Percentiles rank a stretch among this genome's conserved stretches.
phyloP scores from a whole-genome alignment of 768 basidiomycete genomes.

The Lyophyllum decastes region DNA sequence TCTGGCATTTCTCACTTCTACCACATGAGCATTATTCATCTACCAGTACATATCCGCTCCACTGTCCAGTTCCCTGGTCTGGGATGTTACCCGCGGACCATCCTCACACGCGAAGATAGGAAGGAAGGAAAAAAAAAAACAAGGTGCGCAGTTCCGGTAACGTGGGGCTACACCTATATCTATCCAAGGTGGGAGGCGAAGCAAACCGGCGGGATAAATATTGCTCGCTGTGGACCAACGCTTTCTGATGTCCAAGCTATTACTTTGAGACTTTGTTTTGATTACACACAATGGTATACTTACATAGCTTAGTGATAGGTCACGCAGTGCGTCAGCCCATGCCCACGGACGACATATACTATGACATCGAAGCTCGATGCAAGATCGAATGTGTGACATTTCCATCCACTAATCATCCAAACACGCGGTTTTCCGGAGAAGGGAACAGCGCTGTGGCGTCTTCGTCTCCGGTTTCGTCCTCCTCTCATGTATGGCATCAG shows the following conservation, averaged over 20 bases:
- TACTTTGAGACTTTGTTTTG: too few species aligned
- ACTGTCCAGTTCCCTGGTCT: too few species aligned
- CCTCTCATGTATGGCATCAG: neutral
- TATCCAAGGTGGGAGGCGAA: neutral
- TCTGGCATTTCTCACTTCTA: neutral
- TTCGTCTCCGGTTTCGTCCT: neutral
- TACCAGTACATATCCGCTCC: too few species aligned
- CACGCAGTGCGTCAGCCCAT: neutral
- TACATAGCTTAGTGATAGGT: neutral
- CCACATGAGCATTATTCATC: neutral
- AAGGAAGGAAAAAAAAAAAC: neutral
- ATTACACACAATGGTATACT: neutral
- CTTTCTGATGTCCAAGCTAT: too few species aligned
- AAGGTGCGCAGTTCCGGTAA: neutral
- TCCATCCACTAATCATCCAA: neutral
- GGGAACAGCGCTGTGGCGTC: neutral
- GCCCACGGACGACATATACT: neutral
- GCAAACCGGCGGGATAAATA: neutral
- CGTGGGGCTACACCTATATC: neutral
- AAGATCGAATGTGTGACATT: neutral
- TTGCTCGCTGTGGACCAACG: too few species aligned
- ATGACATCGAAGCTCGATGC: neutral
- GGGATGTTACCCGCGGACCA: neutral
- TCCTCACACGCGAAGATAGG: neutral
- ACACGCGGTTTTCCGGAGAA: neutral